Percentiles rank a stretch among this genome's conserved stretches.
Conservation (phyloP, 768 basidiomycete species). For the Neoboletus subvelutipes region DNA sequence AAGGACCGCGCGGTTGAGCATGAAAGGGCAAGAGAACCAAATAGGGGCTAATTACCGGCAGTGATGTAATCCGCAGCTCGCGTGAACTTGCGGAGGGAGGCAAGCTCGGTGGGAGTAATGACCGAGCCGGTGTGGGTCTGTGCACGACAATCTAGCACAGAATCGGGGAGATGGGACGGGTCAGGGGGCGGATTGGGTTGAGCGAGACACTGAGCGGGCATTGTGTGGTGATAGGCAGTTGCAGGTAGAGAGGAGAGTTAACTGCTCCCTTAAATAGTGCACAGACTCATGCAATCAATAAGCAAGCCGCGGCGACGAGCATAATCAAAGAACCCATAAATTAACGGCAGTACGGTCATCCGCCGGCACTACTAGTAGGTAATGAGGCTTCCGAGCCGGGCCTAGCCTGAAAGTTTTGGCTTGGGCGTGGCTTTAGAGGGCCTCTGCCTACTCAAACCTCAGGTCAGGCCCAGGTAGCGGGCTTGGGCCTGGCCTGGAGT, state of each 20-base stretch:
- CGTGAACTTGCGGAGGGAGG: slow-evolving; percentile 51
- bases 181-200: slow-evolving; percentile 70
- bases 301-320: too few relatives aligned
- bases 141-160: slow-evolving; percentile 49
- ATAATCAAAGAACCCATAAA: too few relatives aligned
- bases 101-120: slow-evolving; percentile 51
- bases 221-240: slow-evolving; percentile 18
- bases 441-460: too few relatives aligned
- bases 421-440: too few relatives aligned
- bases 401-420: too few relatives aligned
- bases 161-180: slow-evolving; percentile 62
- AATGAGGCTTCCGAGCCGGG: too few relatives aligned
- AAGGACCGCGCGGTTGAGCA: slow-evolving; percentile 1
- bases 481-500: too few relatives aligned
- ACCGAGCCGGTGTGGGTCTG: slow-evolving; percentile 46
- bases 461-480: too few relatives aligned
- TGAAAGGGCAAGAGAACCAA: background rate
- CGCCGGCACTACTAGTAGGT: too few relatives aligned
- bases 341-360: too few relatives aligned
- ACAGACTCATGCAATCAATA: too few relatives aligned
- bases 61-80: slow-evolving; percentile 70
- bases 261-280: background rate
- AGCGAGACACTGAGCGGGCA: slow-evolving; percentile 60
- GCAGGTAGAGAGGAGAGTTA: background rate
- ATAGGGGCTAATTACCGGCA: slow-evolving; percentile 47